Evolutionary conservation across 257 asterid genomes (phyloP), one percentile per base, ranked within the genome.

Genomic region (Jasminum sambac): DNA sequence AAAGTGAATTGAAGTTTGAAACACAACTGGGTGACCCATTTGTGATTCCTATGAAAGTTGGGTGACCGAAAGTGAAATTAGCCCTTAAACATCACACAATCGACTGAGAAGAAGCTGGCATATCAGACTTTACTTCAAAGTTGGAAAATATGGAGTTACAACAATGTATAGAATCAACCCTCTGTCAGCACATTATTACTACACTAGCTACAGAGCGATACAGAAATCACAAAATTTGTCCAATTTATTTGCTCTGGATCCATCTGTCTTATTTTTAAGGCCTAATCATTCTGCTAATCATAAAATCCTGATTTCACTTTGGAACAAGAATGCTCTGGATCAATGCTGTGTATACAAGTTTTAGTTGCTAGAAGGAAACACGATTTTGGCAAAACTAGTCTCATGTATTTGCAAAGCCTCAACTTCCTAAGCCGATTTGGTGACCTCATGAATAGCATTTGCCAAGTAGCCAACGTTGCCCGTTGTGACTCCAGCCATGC

Each of bases 401-500:
- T 64, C 19, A 44, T 64, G 26, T 39, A 63, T 38, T 8, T 19
- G 24, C 38, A 10, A 36, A 41, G 42, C 36, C 40, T 69, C 70
- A 25, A 76, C 46, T 63, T 60, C 60, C 79, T 87, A 90, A 55
- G 80, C 78, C 34, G 89, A 87, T 78, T 86, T 91, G 25, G 98
- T 87, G 77, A 91, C 96, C 73, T 87, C 90, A 68, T 94, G 95
- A 65, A 94, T 89, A 41, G 98, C 97, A 62, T 85, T 88, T 26
- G 98, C 96, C 95, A 90, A 79, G 84, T 89, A 90, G 62, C 91
- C 91, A 57, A 94, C 91, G 52, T 94, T 94, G 74, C 95, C 97
- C 13, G 96, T 74, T 40, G 96, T 94, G 67, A 94, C 96, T 84
- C 98, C 98, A 38, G 98, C 98, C 98, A 94, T 94, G 76, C 98